Percentiles rank a stretch among this genome's conserved stretches.
Conservation (phyloP, 768 basidiomycete species). For the Podaxis sp. region DNA sequence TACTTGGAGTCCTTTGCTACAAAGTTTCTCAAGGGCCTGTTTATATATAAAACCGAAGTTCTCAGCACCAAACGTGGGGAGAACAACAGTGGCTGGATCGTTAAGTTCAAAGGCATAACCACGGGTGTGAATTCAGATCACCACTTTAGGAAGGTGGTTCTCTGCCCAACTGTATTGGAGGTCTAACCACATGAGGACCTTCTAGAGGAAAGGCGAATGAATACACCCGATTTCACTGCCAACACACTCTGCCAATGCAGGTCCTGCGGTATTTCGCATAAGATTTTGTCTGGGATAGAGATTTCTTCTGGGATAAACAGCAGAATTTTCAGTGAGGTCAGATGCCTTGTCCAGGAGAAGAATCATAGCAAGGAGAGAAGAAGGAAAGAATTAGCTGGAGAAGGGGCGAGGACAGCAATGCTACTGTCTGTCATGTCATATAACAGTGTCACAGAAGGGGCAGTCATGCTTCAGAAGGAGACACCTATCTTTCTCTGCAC, state of each 20-base stretch:
- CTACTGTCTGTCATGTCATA: too few relatives aligned
- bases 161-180: conserved; percentile 9
- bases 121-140: conserved; percentile 4
- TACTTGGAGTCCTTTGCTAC: conserved; percentile 46
- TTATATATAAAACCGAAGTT: conserved; percentile 35
- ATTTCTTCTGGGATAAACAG: not conserved
- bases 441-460: too few relatives aligned
- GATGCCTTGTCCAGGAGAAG: not conserved
- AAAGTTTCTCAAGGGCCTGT: conserved; percentile 28
- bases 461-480: too few relatives aligned
- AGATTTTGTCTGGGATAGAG: not conserved
- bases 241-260: not conserved
- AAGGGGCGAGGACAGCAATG: not conserved
- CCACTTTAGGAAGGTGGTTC: conserved; percentile 1
- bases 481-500: too few relatives aligned
- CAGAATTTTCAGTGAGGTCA: not conserved
- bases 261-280: not conserved
- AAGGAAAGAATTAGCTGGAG: not conserved
- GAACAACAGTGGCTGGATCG: conserved; percentile 32
- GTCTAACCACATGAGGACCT: not conserved
- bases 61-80: conserved; percentile 33
- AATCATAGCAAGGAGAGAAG: not conserved
- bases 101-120: conserved; percentile 32
- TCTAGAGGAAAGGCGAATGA: not conserved
- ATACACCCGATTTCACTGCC: not conserved